A percentile compares a stretch with the other conserved stretches of the same genome.
Evolutionary conservation across 1,284 basidiomycete species (phyloP).

Genomic region (Volvariella surrecta): DNA sequence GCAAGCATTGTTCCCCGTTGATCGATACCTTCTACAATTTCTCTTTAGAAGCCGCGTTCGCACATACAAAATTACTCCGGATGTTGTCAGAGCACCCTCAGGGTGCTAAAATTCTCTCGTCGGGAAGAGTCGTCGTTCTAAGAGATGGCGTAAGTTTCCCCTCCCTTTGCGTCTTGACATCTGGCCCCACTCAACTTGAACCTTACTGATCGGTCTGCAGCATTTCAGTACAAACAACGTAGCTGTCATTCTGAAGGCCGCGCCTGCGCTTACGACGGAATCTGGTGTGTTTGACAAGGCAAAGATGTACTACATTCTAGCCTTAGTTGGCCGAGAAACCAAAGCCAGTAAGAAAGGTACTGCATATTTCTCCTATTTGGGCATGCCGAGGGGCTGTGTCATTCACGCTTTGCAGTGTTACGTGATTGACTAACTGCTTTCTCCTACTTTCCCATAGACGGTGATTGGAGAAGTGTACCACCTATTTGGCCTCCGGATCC

Average conservation of each 20-base stretch:
- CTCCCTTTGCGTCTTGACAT: not conserved
- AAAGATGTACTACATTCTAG: conserved; percentile 67
- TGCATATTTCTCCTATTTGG: conserved; percentile 2
- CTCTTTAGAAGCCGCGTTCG: conserved; percentile 55
- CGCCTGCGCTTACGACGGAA: conserved; percentile 37
- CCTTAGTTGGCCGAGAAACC: conserved; percentile 60
- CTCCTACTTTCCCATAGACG: conserved; percentile 35
- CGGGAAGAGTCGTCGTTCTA: conserved; percentile 81
- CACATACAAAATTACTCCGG: conserved; percentile 62
- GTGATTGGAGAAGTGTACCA: conserved; percentile 50
- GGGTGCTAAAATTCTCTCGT: conserved; percentile 58
- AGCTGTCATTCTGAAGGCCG: conserved; percentile 73
- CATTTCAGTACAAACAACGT: conserved; percentile 69
- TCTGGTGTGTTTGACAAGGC: conserved; percentile 40
- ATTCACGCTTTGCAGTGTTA: not conserved
- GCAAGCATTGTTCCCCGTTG: conserved; percentile 59
- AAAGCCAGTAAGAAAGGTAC: conserved; percentile 50
- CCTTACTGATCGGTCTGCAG: conserved; percentile 33
- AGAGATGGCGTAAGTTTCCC: conserved; percentile 62
- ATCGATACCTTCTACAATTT: conserved; percentile 77
- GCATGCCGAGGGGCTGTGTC: not conserved
- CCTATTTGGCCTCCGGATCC: conserved; percentile 71
- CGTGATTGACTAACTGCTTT: conserved; percentile 1
- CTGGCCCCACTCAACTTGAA: not conserved
- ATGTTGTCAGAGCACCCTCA: conserved; percentile 58